phyloP scores from a whole-genome alignment of 805 yeast genomes.

The Candida glaebosa region DNA sequence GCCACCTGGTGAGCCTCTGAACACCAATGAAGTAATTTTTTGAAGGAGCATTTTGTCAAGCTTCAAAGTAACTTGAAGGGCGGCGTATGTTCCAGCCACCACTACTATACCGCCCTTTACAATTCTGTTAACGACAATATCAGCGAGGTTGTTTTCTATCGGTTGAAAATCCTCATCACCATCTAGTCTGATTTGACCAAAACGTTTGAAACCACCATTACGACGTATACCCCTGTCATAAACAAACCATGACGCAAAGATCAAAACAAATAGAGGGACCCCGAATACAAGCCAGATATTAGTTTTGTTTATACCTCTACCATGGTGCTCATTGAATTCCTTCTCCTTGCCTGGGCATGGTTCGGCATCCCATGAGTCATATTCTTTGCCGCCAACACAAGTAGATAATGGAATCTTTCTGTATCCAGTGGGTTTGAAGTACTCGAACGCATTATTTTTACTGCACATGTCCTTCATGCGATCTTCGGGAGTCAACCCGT shows the following conservation, averaged over 20 bases:
- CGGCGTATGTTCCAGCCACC: conserved; percentile 39
- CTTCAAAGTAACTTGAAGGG: conserved; percentile 29
- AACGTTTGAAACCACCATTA: conserved; percentile 70
- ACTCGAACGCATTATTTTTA: conserved; percentile 56
- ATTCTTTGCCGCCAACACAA: conserved; percentile 73
- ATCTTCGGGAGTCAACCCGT: conserved; percentile 67
- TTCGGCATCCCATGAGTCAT: conserved; percentile 60
- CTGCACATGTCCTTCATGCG: conserved; percentile 56
- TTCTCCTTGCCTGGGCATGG: conserved; percentile 88
- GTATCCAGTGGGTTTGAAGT: conserved; percentile 89
- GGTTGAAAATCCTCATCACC: conserved; percentile 56
- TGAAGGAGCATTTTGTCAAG: conserved; percentile 33
- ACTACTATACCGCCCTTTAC: conserved; percentile 55
- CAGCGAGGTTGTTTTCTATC: conserved; percentile 61
- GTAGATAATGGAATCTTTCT: conserved; percentile 82
- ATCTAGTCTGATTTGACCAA: conserved; percentile 85
- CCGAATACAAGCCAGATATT: conserved; percentile 51
- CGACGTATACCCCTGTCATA: conserved; percentile 79
- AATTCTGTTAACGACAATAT: conserved; percentile 53
- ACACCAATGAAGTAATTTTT: conserved; percentile 22
- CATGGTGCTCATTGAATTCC: conserved; percentile 55
- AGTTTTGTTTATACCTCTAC: conserved; percentile 52
- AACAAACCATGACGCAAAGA: conserved; percentile 60
- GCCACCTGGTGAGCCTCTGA: conserved; percentile 37
- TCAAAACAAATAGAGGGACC: conserved; percentile 54